Conservation (phyloP, 2,329 filamentous ascomycete species). For the Hypoxylon sp. region DNA sequence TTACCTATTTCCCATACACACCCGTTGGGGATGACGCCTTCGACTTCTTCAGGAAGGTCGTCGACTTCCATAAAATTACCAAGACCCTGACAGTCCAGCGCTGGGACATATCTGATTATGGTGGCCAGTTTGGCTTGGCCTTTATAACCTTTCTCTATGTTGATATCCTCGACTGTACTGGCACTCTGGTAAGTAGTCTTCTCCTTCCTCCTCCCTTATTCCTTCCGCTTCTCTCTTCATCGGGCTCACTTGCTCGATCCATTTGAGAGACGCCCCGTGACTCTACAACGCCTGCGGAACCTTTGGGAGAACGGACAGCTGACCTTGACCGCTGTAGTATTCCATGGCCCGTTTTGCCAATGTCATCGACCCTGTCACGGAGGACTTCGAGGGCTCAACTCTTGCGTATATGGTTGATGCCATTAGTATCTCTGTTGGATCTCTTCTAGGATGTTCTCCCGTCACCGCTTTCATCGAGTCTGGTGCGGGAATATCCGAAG, state of each 20-base stretch:
- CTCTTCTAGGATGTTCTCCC: conserved; percentile 78
- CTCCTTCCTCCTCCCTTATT: neutral
- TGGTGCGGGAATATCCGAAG: conserved; percentile 89
- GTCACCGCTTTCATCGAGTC: conserved; percentile 89
- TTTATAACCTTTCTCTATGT: conserved; percentile 91
- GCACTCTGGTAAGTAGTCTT: conserved; percentile 57
- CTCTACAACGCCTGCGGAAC: neutral
- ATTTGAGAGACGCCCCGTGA: neutral
- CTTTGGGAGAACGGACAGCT: neutral
- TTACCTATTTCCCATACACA: conserved; percentile 84
- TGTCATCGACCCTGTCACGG: conserved; percentile 80
- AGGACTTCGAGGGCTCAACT: conserved; percentile 87
- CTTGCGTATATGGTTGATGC: conserved; percentile 87
- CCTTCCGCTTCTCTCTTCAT: neutral
- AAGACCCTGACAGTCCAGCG: conserved; percentile 74
- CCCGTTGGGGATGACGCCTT: conserved; percentile 73
- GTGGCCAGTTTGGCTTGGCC: conserved; percentile 80
- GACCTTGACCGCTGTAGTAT: conserved; percentile 60
- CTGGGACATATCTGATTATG: conserved; percentile 74
- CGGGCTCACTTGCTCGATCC: neutral
- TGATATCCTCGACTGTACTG: conserved; percentile 86
- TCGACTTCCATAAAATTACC: conserved; percentile 80
- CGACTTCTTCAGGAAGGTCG: conserved; percentile 88
- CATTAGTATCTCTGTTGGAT: conserved; percentile 78
- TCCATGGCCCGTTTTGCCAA: conserved; percentile 88